These are phyloP conservation scores for Centrapalus pauciflorus DNA, from an alignment of 129 eudicot species.

Conservation along the genomic window DNA sequence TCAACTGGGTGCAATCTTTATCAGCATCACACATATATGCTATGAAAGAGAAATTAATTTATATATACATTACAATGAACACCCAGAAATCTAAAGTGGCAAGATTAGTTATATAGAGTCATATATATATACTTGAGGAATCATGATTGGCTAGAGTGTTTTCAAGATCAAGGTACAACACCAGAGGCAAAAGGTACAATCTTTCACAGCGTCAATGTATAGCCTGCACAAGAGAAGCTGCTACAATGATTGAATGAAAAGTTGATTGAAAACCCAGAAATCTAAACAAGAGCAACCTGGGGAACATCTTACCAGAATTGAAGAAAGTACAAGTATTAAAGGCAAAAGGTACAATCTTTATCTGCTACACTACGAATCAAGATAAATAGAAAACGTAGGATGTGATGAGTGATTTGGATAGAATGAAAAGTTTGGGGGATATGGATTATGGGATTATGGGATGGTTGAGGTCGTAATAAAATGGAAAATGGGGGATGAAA, in stretches of 20 bases:
- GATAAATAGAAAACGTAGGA: slow-evolving; percentile 2
- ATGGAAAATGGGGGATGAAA: neutral
- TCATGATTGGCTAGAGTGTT: slow-evolving; percentile 10
- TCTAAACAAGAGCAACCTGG: neutral
- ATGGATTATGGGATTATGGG: neutral
- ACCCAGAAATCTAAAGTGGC: neutral
- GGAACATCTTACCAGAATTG: slow-evolving; percentile 11
- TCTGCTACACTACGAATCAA: slow-evolving; percentile 1
- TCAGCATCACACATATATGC: too few species aligned
- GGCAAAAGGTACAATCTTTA: slow-evolving; percentile 7
- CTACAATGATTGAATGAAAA: neutral
- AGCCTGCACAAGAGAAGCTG: slow-evolving; percentile 1
- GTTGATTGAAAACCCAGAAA: neutral
- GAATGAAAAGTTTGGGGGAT: neutral
- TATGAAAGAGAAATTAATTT: too few species aligned
- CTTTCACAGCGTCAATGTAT: slow-evolving; percentile 15
- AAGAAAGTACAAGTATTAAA: neutral
- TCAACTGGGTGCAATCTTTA: too few species aligned
- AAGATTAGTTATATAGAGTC: slow-evolving; percentile 18
- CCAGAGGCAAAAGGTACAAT: slow-evolving; percentile 2
- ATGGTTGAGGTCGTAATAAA: slow-evolving; percentile 15
- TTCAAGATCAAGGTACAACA: neutral
- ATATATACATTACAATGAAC: too few species aligned
- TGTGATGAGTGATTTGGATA: slow-evolving; percentile 26
- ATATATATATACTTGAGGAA: slow-evolving; percentile 31